Evolutionary conservation across 805 yeast genomes (phyloP).

Genomic region (Metschnikowia vanudenii): DNA sequence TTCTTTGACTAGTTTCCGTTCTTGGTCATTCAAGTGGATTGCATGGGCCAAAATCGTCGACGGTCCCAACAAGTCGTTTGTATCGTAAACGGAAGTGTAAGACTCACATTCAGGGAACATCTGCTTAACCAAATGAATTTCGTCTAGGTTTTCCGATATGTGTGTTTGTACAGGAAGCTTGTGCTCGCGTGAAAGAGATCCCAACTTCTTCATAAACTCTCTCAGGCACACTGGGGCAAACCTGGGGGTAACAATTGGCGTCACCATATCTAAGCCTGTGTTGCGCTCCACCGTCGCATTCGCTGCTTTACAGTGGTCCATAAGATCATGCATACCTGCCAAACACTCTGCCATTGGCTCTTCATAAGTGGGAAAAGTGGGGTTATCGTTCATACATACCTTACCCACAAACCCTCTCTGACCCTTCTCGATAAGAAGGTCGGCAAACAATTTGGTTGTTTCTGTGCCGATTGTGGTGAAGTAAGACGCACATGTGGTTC

Average conservation of each 20-base stretch:
- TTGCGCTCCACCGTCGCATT: constrained; percentile 44
- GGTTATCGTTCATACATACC: constrained; percentile 88
- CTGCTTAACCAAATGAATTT: constrained; percentile 68
- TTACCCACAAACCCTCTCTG: constrained; percentile 91
- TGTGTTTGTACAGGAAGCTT: constrained; percentile 83
- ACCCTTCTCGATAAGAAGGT: constrained; percentile 60
- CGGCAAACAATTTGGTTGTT: constrained; percentile 76
- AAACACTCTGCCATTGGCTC: constrained; percentile 58
- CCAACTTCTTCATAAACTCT: constrained; percentile 60
- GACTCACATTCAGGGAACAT: constrained; percentile 68
- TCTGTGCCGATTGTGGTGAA: constrained; percentile 80
- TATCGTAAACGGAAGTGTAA: constrained; percentile 78
- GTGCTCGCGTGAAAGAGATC: constrained; percentile 47
- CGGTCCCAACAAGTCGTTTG: constrained; percentile 54
- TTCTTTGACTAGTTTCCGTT: constrained; percentile 53
- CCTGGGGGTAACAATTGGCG: constrained; percentile 86
- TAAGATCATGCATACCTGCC: constrained; percentile 50
- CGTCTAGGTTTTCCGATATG: constrained; percentile 75
- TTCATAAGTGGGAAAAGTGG: constrained; percentile 62
- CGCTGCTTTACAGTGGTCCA: constrained; percentile 51
- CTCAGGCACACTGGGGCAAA: constrained; percentile 87
- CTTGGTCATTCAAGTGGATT: constrained; percentile 67
- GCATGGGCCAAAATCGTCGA: constrained; percentile 89
- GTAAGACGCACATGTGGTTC: constrained; percentile 92
- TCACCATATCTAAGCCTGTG: constrained; percentile 42